These are phyloP conservation scores for Clavispora carvajalis DNA, from an alignment of 805 yeast species.

Conservation along the genomic window DNA sequence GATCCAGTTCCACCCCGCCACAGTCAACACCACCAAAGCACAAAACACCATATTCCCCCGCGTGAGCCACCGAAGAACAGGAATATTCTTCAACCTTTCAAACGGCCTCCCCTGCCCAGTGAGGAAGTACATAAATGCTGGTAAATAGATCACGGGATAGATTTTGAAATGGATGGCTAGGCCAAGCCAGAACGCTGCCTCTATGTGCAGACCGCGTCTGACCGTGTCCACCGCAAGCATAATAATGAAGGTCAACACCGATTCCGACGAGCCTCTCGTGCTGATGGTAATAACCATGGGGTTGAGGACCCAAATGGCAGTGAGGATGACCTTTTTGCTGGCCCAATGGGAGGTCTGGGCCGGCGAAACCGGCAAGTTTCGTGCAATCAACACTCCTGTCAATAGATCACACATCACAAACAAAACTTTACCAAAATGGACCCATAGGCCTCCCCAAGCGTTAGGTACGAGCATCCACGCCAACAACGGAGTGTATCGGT, in stretches of 20 bases:
- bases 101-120: slow-evolving; percentile 18
- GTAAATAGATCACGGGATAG: slow-evolving; percentile 85
- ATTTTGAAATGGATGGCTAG: slow-evolving; percentile 83
- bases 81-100: slow-evolving; percentile 11
- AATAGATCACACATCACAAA: slow-evolving; percentile 75
- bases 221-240: slow-evolving; percentile 39
- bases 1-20: slow-evolving; percentile 41
- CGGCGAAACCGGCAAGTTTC: slow-evolving; percentile 1
- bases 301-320: slow-evolving; percentile 79
- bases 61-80: slow-evolving; percentile 38
- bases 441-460: slow-evolving; percentile 35
- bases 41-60: slow-evolving; percentile 21
- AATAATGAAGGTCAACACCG: slow-evolving; percentile 74
- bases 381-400: slow-evolving; percentile 57
- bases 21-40: slow-evolving; percentile 25
- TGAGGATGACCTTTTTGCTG: slow-evolving; percentile 34
- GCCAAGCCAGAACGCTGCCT: slow-evolving; percentile 53
- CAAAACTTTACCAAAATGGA: slow-evolving; percentile 69
- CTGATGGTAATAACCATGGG: slow-evolving; percentile 94
- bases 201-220: slow-evolving; percentile 22
- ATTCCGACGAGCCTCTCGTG: slow-evolving; percentile 91
- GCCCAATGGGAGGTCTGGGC: slow-evolving; percentile 7
- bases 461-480: slow-evolving; percentile 82
- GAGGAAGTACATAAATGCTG: slow-evolving; percentile 55
- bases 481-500: slow-evolving; percentile 86